These are phyloP conservation scores for Agrocybe pediades DNA, from an alignment of 768 basidiomycete genomes.

Conservation along the genomic window DNA sequence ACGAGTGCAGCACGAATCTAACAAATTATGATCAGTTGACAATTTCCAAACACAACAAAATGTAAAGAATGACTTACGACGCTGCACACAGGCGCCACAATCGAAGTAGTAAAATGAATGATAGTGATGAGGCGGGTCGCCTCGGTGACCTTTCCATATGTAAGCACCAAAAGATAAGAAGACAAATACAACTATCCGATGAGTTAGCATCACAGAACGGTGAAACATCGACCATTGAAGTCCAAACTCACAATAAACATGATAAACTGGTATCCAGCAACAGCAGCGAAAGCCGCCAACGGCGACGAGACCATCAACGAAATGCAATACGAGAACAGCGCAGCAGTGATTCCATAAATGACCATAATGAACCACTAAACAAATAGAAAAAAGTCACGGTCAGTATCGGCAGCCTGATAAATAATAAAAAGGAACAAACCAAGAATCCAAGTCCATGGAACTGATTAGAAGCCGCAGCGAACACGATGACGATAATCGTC, in stretches of 20 bases:
- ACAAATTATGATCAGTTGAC: not conserved
- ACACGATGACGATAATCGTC: conserved; percentile 65
- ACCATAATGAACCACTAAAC: conserved; percentile 73
- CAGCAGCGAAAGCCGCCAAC: conserved; percentile 71
- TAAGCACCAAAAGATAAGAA: conserved; percentile 71
- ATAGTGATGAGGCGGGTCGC: conserved; percentile 58
- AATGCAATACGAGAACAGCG: conserved; percentile 69
- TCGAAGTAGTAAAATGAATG: conserved; percentile 69
- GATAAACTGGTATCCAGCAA: conserved; percentile 77
- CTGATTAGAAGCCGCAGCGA: conserved; percentile 55
- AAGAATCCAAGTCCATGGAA: conserved; percentile 63
- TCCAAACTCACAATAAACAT: conserved; percentile 60
- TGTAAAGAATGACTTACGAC: conserved; percentile 48
- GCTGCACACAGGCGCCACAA: conserved; percentile 70
- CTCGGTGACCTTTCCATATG: conserved; percentile 66
- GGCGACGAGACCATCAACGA: conserved; percentile 65
- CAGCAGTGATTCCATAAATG: conserved; percentile 67
- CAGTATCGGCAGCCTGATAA: not conserved
- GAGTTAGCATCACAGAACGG: not conserved
- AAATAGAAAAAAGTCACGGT: not conserved
- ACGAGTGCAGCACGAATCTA: conserved; percentile 71
- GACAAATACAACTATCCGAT: conserved; percentile 57
- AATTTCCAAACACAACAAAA: not conserved
- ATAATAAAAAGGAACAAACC: not conserved
- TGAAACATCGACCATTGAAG: not conserved